A percentile compares a stretch with the other conserved stretches of the same genome.
Conservation (phyloP, 805 yeast species). For the Barnettozyma vustinii region DNA sequence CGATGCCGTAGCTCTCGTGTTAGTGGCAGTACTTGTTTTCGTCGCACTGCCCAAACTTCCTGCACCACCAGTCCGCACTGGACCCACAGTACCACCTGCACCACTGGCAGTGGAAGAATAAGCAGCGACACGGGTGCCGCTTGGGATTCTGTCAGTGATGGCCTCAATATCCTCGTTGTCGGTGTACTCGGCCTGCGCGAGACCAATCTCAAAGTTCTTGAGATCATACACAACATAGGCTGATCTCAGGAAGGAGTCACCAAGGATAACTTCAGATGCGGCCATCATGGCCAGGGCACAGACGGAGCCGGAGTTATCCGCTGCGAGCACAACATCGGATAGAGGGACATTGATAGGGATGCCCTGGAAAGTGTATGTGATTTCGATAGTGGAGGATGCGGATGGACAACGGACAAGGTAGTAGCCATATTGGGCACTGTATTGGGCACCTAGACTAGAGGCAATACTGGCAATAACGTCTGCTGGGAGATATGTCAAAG, state of each 20-base stretch:
- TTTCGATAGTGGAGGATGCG: conserved; percentile 13
- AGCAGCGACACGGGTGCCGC: conserved; percentile 40
- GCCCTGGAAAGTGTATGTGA: conserved; percentile 48
- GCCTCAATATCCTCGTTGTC: conserved; percentile 38
- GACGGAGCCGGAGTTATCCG: conserved; percentile 11
- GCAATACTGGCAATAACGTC: conserved; percentile 33
- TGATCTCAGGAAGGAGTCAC: conserved; percentile 41
- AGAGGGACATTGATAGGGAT: conserved; percentile 47
- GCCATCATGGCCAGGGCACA: conserved; percentile 6
- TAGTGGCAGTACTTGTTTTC: neutral
- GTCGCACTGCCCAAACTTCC: neutral
- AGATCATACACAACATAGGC: conserved; percentile 54
- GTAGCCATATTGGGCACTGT: conserved; percentile 35
- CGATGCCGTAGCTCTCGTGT: neutral
- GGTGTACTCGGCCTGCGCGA: conserved; percentile 41
- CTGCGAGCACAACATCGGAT: conserved; percentile 8
- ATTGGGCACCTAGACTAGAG: conserved; percentile 37
- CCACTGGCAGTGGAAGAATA: conserved; percentile 38
- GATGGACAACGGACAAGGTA: conserved; percentile 43
- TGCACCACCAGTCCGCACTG: neutral
- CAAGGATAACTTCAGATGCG: conserved; percentile 26
- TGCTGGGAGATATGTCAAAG: conserved; percentile 40
- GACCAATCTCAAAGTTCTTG: conserved; percentile 36
- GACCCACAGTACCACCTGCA: neutral
- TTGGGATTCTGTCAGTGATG: conserved; percentile 43